Base-by-base conservation (phyloP, 371 early-diverging fungal species). In the Mortierella sp. region DNA sequence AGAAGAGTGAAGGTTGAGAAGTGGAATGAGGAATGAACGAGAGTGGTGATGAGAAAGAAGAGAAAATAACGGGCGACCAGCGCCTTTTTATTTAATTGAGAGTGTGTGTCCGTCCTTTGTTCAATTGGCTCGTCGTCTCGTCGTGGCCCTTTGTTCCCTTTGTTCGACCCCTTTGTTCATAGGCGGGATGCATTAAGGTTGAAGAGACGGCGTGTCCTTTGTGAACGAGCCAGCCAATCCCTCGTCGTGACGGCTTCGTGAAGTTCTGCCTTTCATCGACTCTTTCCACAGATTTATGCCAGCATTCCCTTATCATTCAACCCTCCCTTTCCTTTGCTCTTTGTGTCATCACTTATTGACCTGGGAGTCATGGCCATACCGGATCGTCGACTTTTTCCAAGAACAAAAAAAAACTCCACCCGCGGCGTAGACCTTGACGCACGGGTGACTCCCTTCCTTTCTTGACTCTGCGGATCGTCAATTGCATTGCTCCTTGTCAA, bases 21-120 rank as follows among this genome's bases (percentile, higher is more conserved):
- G 64, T 64, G 64, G 64, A 64, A 64, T 64, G 37, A 37, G 37
- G 64, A 64, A 64, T 64, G 64, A 64, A 21, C 2, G 21, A 34
- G 2, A 64, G 37, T 34, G 34, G 21, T 19, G 37, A 31, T 28
- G 31, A 14, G 6, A 3, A 4, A 59, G 13, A 48, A 48, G 48
- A 13, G 13, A 9, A 13, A 48, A 48, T 13, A 48, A 48, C 48
- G 48, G 48, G 48, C 48, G 48, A 48, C 2, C 50, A 16, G 50
- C 16, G 16, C 31, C 34, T 16, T 34, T 61, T 34, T 61, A 14
- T 14, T 31, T 6, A 10, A 34, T 34, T 31, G 57, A n/a, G 26
- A 40, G 6, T 28, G 19, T 61, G 28, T 31, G 61, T 31, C 31
- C 11, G 21, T 19, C 21, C 37, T 57, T 28, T 61, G 34, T 13